Evolutionary conservation across 352 stramenopile species (phyloP).

Genomic region (Pythium brachiatum): DNA sequence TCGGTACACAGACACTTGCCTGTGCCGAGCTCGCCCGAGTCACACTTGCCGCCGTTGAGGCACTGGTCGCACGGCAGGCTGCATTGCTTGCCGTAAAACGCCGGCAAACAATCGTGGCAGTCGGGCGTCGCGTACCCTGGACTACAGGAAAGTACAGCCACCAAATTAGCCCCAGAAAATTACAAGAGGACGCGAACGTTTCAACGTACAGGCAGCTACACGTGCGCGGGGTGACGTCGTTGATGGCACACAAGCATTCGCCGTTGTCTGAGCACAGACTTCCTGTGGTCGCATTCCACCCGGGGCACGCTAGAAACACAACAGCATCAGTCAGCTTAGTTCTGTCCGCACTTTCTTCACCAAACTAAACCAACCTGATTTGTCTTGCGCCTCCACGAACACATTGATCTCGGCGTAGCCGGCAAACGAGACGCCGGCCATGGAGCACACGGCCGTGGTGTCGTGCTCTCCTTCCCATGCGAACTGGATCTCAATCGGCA

Average conservation of each 20-base stretch:
- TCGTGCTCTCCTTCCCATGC: slow-evolving; percentile 60
- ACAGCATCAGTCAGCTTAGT: slow-evolving; percentile 7
- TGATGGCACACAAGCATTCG: slow-evolving; percentile 66
- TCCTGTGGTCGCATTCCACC: slow-evolving; percentile 55
- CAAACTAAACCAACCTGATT: slow-evolving; percentile 42
- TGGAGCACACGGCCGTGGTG: slow-evolving; percentile 62
- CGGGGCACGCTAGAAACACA: slow-evolving; percentile 50
- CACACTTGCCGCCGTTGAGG: slow-evolving; percentile 69
- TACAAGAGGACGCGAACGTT: slow-evolving; percentile 3
- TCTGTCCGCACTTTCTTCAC: not conserved
- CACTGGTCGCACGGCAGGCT: slow-evolving; percentile 63
- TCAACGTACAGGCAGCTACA: slow-evolving; percentile 71
- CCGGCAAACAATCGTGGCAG: slow-evolving; percentile 57
- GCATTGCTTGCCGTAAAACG: slow-evolving; percentile 60
- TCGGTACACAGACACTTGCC: slow-evolving; percentile 69
- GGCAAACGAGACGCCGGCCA: slow-evolving; percentile 69
- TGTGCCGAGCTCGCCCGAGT: slow-evolving; percentile 53
- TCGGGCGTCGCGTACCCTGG: slow-evolving; percentile 66
- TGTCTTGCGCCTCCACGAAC: slow-evolving; percentile 80
- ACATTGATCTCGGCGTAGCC: slow-evolving; percentile 78
- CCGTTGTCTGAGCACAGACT: slow-evolving; percentile 62
- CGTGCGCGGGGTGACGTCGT: slow-evolving; percentile 49
- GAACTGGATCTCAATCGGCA: slow-evolving; percentile 54
- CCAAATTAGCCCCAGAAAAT: not conserved
- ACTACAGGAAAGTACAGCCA: slow-evolving; percentile 17